phyloP scores from a whole-genome alignment of 805 yeast genomes.

The Komagataella kurtzmanii region DNA sequence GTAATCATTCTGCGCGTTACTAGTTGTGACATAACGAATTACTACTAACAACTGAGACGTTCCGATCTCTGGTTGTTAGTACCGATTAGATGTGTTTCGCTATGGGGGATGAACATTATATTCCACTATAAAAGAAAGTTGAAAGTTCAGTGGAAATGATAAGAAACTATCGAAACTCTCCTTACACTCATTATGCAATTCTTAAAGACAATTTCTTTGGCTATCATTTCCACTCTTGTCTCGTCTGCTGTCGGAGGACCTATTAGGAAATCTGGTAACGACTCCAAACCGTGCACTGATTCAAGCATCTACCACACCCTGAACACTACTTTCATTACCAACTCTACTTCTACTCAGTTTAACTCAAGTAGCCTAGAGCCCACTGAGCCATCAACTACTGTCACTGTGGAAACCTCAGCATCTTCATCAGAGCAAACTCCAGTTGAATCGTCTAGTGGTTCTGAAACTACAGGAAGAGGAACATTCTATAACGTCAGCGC shows the following conservation, averaged over 20 bases:
- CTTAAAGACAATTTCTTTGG: neutral
- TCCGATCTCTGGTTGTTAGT: neutral
- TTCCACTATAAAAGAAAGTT: neutral
- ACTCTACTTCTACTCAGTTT: neutral
- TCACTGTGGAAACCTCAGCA: constrained; percentile 3
- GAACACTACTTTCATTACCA: neutral
- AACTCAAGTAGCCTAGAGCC: neutral
- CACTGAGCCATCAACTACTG: constrained; percentile 1
- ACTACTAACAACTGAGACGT: neutral
- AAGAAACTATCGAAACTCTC: neutral
- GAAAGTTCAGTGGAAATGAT: neutral
- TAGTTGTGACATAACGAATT: neutral
- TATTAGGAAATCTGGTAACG: neutral
- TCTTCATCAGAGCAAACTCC: constrained; percentile 2
- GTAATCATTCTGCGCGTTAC: neutral
- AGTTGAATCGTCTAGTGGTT: constrained; percentile 1
- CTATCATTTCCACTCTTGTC: neutral
- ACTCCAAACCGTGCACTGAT: neutral
- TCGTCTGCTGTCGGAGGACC: neutral
- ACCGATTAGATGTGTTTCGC: neutral
- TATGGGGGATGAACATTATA: neutral
- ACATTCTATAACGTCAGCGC: constrained; percentile 31
- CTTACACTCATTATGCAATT: neutral
- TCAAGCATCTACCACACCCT: neutral
- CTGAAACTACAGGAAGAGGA: constrained; percentile 25